Conservation (phyloP, 176 grass and related monocot genomes). For the Cenchrus americanus region DNA sequence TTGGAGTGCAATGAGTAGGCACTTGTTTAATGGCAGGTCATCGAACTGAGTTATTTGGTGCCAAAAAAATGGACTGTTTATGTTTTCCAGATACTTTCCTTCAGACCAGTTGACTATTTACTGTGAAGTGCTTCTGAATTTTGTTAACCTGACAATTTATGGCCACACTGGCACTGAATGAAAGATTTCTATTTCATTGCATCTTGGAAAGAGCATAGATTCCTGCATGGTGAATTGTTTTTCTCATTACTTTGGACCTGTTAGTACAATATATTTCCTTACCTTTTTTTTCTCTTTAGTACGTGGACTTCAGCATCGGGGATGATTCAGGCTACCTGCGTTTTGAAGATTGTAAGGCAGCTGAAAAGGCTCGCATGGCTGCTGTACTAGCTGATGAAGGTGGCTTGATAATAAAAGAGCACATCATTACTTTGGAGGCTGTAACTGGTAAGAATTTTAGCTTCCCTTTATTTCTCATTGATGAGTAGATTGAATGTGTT, state of each 20-base stretch:
- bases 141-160: neutral
- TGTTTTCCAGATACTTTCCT: neutral
- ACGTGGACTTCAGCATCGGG: slow-evolving; percentile 71
- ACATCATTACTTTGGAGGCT: slow-evolving; percentile 66
- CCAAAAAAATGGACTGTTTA: neutral
- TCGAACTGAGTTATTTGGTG: slow-evolving; percentile 9
- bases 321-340: slow-evolving; percentile 66
- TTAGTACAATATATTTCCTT: slow-evolving; percentile 15
- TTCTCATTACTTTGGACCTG: neutral
- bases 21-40: neutral
- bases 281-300: slow-evolving; percentile 51
- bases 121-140: slow-evolving; percentile 1
- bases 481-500: neutral
- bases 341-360: slow-evolving; percentile 70
- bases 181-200: neutral
- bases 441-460: slow-evolving; percentile 51
- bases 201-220: neutral
- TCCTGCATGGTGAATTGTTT: slow-evolving; percentile 14
- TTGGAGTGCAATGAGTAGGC: neutral
- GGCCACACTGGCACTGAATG: neutral
- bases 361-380: slow-evolving; percentile 61
- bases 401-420: slow-evolving; percentile 64
- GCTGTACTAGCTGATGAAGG: slow-evolving; percentile 67
- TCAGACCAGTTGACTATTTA: neutral
- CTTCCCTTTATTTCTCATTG: neutral